Evolutionary conservation across 495 filamentous ascomycete genomes (phyloP), one percentile per base, ranked within the genome.

Genomic region (Penicillium argentinense): DNA sequence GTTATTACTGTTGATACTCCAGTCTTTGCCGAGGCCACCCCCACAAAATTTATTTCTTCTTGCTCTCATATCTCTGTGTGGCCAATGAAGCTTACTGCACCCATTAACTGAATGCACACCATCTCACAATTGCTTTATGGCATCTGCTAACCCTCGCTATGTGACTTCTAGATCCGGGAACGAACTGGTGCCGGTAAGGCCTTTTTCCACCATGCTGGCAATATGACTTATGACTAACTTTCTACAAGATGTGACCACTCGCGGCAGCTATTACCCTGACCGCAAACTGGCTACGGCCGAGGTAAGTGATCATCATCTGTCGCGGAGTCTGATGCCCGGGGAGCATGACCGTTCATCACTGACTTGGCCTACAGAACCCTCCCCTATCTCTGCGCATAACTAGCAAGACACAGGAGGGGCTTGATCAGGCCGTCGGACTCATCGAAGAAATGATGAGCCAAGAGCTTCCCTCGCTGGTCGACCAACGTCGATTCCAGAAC

Each of bases 141-240:
- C 89, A 89, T 87, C 85, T 95, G 91, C 93, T 98, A 85, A 98
- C 93, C 82, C 85, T 80, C 68, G 69, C 73, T 86, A 80, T 87
- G 81, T 93, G 87, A 82, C 65, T 88, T 89, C 66, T 96, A 98
- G 93, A 98, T 98, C 57, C 95, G 96, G 88, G 91, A 97, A 76
- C 88, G 97, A 63, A 97, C 93, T 86, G 93, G 93, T 84, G 92
- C 93, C 78, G 93, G 93, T 98, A 98, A 84, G 93, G 85, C 79
- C 75, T 66, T 68, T 77, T 70, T 66, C 68, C 61, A 42, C 62
- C 59, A 30, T 63, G 32, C 57, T 77, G 68, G 64, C 67, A 77
- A 71, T 64, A 62, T 72, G 73, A 75, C 81, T 86, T 73, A 86
- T 84, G 45, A 68, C 57, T 62, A 56, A 63, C 64, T 61, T 64